Conservation (phyloP, 768 basidiomycete species). For the Dendrothele bispora region DNA sequence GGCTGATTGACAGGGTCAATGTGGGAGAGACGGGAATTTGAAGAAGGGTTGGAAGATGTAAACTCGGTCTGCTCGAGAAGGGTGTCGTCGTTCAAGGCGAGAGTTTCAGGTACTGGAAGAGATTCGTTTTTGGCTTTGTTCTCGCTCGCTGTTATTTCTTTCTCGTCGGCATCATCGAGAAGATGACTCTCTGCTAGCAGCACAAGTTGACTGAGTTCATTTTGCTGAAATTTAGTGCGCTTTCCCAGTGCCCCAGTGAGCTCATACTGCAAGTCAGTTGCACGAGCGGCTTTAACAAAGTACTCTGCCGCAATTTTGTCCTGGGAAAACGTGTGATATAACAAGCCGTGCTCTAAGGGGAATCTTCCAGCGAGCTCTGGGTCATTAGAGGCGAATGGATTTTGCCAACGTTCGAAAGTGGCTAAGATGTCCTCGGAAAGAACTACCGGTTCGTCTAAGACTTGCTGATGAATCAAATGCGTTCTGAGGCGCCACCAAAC, state of each 20-base stretch:
- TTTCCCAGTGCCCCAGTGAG: conserved; percentile 92
- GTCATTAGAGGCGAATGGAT: conserved; percentile 40
- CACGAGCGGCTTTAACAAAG: conserved; percentile 76
- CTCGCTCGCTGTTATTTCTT: conserved; percentile 5
- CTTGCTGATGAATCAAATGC: conserved; percentile 69
- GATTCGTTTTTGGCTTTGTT: conserved; percentile 8
- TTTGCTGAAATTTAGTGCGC: conserved; percentile 90
- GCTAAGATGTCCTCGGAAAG: conserved; percentile 42
- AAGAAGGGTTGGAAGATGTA: conserved; percentile 65
- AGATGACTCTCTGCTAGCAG: conserved; percentile 86
- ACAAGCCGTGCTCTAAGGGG: conserved; percentile 73
- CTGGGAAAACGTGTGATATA: conserved; percentile 73
- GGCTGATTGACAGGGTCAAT: conserved; percentile 86
- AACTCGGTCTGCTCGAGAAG: conserved; percentile 93
- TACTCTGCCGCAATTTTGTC: conserved; percentile 76
- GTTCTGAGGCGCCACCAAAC: conserved; percentile 87
- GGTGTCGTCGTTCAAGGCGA: conserved; percentile 92
- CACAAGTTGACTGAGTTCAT: conserved; percentile 85
- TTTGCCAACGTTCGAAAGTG: conserved; percentile 40
- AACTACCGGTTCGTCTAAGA: conserved; percentile 83
- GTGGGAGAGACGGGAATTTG: conserved; percentile 55
- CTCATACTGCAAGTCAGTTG: conserved; percentile 82
- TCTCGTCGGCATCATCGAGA: conserved; percentile 28
- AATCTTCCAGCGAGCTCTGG: conserved; percentile 69
- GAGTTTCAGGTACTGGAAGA: conserved; percentile 67